A percentile compares a stretch with the other conserved stretches of the same genome.
These are phyloP conservation scores for Entomortierella chlamydospora DNA, from an alignment of 192 early-diverging fungal genomes.

Conservation along the genomic window DNA sequence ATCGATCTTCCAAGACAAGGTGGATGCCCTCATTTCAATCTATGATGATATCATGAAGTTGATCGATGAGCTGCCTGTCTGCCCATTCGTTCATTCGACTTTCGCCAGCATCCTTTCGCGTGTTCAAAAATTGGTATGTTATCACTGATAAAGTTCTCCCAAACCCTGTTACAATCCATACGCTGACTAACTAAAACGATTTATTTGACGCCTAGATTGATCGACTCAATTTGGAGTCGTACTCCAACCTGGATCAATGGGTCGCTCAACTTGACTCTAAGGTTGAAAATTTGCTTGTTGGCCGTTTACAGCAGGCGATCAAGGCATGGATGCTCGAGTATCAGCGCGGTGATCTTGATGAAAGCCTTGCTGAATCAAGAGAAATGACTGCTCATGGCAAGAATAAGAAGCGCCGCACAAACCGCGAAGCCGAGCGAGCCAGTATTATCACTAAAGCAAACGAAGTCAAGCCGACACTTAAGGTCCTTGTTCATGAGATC, in stretches of 20 bases:
- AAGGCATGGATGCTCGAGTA: conserved; percentile 80
- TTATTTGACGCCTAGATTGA: conserved; percentile 71
- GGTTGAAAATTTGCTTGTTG: conserved; percentile 81
- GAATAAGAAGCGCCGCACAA: conserved; percentile 51
- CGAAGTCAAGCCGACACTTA: conserved; percentile 73
- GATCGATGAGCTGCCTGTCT: conserved; percentile 87
- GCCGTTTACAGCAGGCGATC: conserved; percentile 82
- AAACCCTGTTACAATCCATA: neutral
- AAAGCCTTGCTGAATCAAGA: conserved; percentile 56
- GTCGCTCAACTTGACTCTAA: conserved; percentile 82
- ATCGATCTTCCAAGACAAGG: conserved; percentile 96
- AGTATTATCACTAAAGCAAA: conserved; percentile 38
- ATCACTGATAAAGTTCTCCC: neutral
- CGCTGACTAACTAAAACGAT: neutral
- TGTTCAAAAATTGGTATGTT: conserved; percentile 85
- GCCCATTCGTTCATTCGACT: conserved; percentile 75
- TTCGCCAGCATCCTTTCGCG: conserved; percentile 79
- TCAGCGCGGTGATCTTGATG: conserved; percentile 60
- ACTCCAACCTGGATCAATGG: conserved; percentile 94
- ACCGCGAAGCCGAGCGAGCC: conserved; percentile 50
- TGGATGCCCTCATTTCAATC: conserved; percentile 81
- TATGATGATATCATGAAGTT: conserved; percentile 84
- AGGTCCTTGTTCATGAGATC: conserved; percentile 86
- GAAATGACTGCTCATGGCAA: conserved; percentile 59
- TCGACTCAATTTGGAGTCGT: conserved; percentile 92